phyloP scores from a whole-genome alignment of 768 basidiomycete genomes.

The Imleria badia region DNA sequence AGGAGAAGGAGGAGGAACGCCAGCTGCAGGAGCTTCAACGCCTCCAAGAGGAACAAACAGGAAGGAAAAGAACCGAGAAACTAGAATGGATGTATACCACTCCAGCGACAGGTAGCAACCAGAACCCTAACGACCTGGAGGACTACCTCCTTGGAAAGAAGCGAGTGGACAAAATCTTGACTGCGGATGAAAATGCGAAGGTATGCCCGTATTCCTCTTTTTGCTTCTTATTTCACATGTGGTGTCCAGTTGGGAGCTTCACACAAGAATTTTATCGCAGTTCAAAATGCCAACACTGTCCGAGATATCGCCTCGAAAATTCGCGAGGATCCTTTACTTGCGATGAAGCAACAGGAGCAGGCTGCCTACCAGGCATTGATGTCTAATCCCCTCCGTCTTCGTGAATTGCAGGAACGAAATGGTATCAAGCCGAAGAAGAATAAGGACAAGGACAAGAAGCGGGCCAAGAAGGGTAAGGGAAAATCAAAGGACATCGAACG shows the following conservation, averaged over 20 bases:
- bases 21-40: conserved; percentile 96
- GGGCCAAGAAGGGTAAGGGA: conserved; percentile 41
- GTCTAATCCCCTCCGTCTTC: conserved; percentile 81
- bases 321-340: conserved; percentile 94
- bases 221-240: conserved; percentile 4
- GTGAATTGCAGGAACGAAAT: conserved; percentile 75
- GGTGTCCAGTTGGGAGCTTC: conserved; percentile 68
- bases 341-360: conserved; percentile 98
- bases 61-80: conserved; percentile 91
- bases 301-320: conserved; percentile 93
- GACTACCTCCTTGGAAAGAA: conserved; percentile 98
- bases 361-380: conserved; percentile 84
- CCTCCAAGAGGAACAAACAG: conserved; percentile 92
- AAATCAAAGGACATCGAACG: conserved; percentile 30
- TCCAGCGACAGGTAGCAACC: conserved; percentile 84
- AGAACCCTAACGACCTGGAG: conserved; percentile 90
- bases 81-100: conserved; percentile 99
- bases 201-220: conserved; percentile 34
- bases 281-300: conserved; percentile 88
- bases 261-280: conserved; percentile 91
- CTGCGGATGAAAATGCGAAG: conserved; percentile 90
- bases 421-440: conserved; percentile 82
- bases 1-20: conserved; percentile 97
- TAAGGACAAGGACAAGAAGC: conserved; percentile 58
- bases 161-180: conserved; percentile 93